Evolutionary conservation across 331 rosid species (phyloP).

Genomic region (Pyrus hybrid): DNA sequence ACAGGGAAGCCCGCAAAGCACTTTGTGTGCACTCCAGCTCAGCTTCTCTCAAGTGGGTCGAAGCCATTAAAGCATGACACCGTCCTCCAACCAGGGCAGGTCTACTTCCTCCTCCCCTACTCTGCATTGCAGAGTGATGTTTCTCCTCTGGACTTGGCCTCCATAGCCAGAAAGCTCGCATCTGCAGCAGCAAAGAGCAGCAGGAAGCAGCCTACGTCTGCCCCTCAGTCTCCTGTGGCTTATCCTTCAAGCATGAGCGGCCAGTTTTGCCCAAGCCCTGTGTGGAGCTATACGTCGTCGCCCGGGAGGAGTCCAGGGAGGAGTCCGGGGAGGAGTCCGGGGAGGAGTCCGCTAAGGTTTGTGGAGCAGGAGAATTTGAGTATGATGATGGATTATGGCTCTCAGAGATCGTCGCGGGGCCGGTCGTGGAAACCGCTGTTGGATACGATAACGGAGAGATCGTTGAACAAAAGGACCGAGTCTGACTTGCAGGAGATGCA

Average conservation of each 20-base stretch:
- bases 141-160: slow-evolving; percentile 59
- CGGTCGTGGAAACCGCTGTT: slow-evolving; percentile 62
- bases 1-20: slow-evolving; percentile 39
- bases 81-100: slow-evolving; percentile 50
- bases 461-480: slow-evolving; percentile 41
- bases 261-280: slow-evolving; percentile 8
- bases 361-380: slow-evolving; percentile 10
- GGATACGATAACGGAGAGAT: slow-evolving; percentile 55
- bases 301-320: slow-evolving; percentile 18
- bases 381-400: slow-evolving; percentile 4
- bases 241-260: background rate
- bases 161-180: slow-evolving; percentile 37
- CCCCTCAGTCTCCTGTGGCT: slow-evolving; percentile 3
- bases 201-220: background rate
- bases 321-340: slow-evolving; percentile 14
- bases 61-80: slow-evolving; percentile 37
- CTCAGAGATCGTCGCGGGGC: slow-evolving; percentile 22
- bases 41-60: slow-evolving; percentile 46
- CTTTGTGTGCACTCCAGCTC: slow-evolving; percentile 62
- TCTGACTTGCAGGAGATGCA: slow-evolving; percentile 43
- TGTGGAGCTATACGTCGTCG: slow-evolving; percentile 15
- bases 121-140: slow-evolving; percentile 57
- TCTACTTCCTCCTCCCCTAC: slow-evolving; percentile 63
- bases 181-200: slow-evolving; percentile 2
- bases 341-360: slow-evolving; percentile 31